A percentile compares a stretch with the other conserved stretches of the same genome.
phyloP scores from a whole-genome alignment of 257 asterid genomes.

The Phtheirospermum japonicum region DNA sequence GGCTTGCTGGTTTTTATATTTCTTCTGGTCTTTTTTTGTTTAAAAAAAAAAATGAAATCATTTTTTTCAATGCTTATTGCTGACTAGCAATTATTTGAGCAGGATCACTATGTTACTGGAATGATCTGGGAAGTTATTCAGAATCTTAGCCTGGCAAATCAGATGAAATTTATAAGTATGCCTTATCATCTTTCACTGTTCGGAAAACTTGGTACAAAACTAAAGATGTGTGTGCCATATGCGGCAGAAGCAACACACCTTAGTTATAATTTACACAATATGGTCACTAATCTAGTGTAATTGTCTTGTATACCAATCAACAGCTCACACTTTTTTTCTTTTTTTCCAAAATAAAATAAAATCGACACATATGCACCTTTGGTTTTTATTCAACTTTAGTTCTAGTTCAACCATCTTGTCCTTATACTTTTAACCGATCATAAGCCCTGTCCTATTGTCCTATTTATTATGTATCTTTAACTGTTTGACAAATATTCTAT shows the following conservation, averaged over 20 bases:
- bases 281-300: too few relatives aligned
- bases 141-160: conserved; percentile 68
- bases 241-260: too few relatives aligned
- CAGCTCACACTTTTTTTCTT: too few relatives aligned
- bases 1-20: conserved; percentile 1
- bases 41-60: neutral
- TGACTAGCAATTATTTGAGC: conserved; percentile 39
- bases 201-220: neutral
- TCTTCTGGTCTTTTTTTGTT: conserved; percentile 11
- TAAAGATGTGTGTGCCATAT: neutral
- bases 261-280: too few relatives aligned
- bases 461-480: too few relatives aligned
- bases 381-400: too few relatives aligned
- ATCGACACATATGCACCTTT: too few relatives aligned
- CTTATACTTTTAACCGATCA: neutral
- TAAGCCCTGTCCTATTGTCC: conserved; percentile 6
- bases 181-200: conserved; percentile 14
- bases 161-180: conserved; percentile 86
- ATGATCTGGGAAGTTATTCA: conserved; percentile 94
- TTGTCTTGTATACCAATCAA: too few relatives aligned
- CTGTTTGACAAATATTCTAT: conserved; percentile 6
- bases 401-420: neutral
- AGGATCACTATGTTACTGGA: conserved; percentile 87
- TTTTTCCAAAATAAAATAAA: too few relatives aligned
- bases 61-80: conserved; percentile 16